These are phyloP conservation scores for Yamadazyma akitaensis DNA, from an alignment of 805 yeast species.

Conservation along the genomic window DNA sequence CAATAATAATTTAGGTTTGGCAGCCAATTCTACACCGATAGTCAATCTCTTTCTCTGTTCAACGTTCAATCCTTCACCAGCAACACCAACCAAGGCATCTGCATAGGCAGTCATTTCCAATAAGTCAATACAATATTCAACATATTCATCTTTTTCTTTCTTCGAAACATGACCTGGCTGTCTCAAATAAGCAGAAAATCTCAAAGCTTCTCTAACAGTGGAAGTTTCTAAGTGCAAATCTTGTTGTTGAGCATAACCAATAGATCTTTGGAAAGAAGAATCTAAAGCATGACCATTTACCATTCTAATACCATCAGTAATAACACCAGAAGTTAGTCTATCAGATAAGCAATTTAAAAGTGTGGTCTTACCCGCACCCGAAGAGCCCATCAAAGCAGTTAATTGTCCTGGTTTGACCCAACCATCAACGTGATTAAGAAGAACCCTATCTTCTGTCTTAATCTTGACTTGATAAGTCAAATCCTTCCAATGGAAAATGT, in stretches of 20 bases:
- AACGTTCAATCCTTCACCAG: conserved; percentile 57
- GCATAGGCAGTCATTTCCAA: conserved; percentile 69
- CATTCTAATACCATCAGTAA: conserved; percentile 50
- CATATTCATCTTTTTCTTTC: conserved; percentile 61
- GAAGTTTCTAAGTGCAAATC: conserved; percentile 67
- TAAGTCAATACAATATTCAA: conserved; percentile 61
- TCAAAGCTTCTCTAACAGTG: conserved; percentile 71
- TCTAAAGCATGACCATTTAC: conserved; percentile 67
- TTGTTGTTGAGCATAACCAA: conserved; percentile 80
- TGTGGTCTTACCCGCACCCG: conserved; percentile 86
- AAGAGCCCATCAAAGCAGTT: conserved; percentile 81
- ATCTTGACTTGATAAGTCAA: conserved; percentile 36
- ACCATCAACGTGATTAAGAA: conserved; percentile 48
- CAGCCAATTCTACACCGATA: conserved; percentile 41
- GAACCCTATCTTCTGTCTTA: conserved; percentile 32
- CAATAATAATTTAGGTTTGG: conserved; percentile 40
- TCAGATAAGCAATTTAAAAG: conserved; percentile 68
- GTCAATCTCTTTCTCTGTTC: conserved; percentile 42
- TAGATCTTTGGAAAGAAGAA: conserved; percentile 67
- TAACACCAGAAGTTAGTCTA: conserved; percentile 29
- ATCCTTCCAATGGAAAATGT: conserved; percentile 39
- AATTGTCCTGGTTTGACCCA: conserved; percentile 78
- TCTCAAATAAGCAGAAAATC: conserved; percentile 68
- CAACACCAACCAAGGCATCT: conserved; percentile 72
- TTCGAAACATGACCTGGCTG: conserved; percentile 56